These are phyloP conservation scores for Zangia roseola DNA, from an alignment of 768 basidiomycete genomes.

Conservation along the genomic window DNA sequence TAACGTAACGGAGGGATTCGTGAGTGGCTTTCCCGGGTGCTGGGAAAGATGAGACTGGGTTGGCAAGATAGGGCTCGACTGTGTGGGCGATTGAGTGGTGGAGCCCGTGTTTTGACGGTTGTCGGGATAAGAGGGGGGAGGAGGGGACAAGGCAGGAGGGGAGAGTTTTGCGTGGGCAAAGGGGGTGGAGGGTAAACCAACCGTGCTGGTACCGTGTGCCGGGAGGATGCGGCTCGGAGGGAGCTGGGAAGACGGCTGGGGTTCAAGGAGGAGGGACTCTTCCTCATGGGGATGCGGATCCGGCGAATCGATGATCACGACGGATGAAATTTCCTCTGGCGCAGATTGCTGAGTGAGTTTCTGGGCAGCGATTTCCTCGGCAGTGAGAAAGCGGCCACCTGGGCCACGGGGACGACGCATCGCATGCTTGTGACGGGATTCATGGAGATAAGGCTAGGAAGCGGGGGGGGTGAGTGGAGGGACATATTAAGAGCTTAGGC, in stretches of 20 bases:
- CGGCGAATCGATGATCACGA: constrained; percentile 19
- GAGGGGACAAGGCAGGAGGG: constrained; percentile 17
- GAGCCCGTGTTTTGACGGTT: too few relatives aligned
- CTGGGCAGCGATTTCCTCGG: constrained; percentile 90
- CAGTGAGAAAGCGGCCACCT: constrained; percentile 95
- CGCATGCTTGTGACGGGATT: constrained; percentile 96
- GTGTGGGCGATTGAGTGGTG: constrained; percentile 16
- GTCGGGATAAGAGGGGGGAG: constrained; percentile 18
- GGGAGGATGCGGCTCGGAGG: constrained; percentile 19
- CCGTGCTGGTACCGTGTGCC: constrained; percentile 7
- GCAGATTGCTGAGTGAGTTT: constrained; percentile 42
- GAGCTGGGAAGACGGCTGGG: constrained; percentile 16
- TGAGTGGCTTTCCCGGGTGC: constrained; percentile 31
- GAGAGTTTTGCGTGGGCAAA: constrained; percentile 29
- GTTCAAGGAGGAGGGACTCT: constrained; percentile 7
- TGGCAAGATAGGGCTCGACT: constrained; percentile 18
- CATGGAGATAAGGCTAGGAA: constrained; percentile 91
- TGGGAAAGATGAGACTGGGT: constrained; percentile 19
- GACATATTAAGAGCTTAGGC: too few relatives aligned
- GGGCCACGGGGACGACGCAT: constrained; percentile 97
- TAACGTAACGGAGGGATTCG: constrained; percentile 44
- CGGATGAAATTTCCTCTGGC: constrained; percentile 19
- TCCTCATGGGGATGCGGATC: constrained; percentile 13
- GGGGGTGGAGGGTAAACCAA: constrained; percentile 12
- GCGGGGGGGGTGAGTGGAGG: constrained; percentile 10